These are phyloP conservation scores for Wickerhamiella brachini DNA, from an alignment of 805 yeast species.

Conservation along the genomic window DNA sequence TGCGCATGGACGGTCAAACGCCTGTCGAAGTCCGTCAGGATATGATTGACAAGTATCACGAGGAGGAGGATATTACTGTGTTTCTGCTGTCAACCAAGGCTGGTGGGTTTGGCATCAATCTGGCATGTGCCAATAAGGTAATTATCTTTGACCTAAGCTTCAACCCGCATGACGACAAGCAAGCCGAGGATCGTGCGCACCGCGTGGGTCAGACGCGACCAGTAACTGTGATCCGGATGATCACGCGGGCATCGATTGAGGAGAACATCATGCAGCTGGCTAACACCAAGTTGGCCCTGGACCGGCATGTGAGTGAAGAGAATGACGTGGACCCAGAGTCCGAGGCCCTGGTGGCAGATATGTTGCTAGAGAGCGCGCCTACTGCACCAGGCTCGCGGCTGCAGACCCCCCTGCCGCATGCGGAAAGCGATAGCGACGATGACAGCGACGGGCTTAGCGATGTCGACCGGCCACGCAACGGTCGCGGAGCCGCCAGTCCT, in stretches of 20 bases:
- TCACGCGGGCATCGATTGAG: constrained; percentile 66
- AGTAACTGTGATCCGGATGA: constrained; percentile 64
- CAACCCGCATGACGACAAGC: constrained; percentile 97
- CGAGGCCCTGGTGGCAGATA: constrained; percentile 27
- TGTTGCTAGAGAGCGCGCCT: constrained; percentile 19
- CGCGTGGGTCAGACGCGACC: constrained; percentile 87
- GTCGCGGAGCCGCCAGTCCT: background rate
- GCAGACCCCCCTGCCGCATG: background rate
- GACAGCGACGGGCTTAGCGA: background rate
- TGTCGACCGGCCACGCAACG: background rate
- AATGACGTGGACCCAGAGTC: constrained; percentile 24
- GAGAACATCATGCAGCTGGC: constrained; percentile 81
- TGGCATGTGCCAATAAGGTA: constrained; percentile 89
- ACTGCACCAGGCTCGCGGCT: background rate
- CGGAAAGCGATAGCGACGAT: background rate
- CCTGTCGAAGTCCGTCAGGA: constrained; percentile 88
- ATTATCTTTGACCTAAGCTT: constrained; percentile 86
- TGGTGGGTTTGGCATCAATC: constrained; percentile 96
- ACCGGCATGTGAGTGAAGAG: constrained; percentile 32
- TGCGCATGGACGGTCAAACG: constrained; percentile 88
- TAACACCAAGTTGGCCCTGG: constrained; percentile 79
- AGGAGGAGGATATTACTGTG: constrained; percentile 67
- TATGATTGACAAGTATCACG: constrained; percentile 76
- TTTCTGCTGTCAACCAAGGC: constrained; percentile 89
- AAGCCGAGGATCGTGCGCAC: constrained; percentile 97